Percentiles rank a stretch among this genome's conserved stretches.
Conservation (phyloP, 768 basidiomycete species). For the Leucocoprinus sp. region DNA sequence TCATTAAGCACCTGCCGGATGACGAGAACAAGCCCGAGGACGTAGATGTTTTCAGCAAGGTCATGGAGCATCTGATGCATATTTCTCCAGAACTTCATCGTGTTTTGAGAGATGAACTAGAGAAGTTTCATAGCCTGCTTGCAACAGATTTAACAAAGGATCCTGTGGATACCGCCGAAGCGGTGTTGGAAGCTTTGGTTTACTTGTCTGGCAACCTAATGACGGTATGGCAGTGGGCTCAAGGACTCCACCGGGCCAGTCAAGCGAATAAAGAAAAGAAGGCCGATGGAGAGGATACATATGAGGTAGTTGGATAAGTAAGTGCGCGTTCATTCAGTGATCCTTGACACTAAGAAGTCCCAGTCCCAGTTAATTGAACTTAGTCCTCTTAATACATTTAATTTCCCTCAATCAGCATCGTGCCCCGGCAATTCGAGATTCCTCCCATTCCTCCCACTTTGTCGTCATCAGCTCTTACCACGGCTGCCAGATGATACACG, state of each 20-base stretch:
- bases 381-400: neutral
- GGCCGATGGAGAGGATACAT: neutral
- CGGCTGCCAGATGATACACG: slow-evolving; percentile 33
- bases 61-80: slow-evolving; percentile 19
- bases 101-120: slow-evolving; percentile 19
- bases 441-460: slow-evolving; percentile 28
- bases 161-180: slow-evolving; percentile 16
- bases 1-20: slow-evolving; percentile 15
- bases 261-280: neutral
- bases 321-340: neutral
- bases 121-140: slow-evolving; percentile 22
- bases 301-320: slow-evolving; percentile 9
- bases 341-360: neutral
- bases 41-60: slow-evolving; percentile 18
- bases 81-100: slow-evolving; percentile 18
- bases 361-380: neutral
- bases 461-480: slow-evolving; percentile 25
- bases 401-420: slow-evolving; percentile 14
- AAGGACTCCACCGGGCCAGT: slow-evolving; percentile 3
- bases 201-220: slow-evolving; percentile 18
- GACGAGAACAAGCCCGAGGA: slow-evolving; percentile 14
- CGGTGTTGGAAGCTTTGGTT: slow-evolving; percentile 17
- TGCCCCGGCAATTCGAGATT: slow-evolving; percentile 19
- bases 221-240: slow-evolving; percentile 17
- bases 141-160: slow-evolving; percentile 18